Percentiles rank a stretch among this genome's conserved stretches.
phyloP scores from a whole-genome alignment of 805 yeast species.

The Cephaloascus albidus region DNA sequence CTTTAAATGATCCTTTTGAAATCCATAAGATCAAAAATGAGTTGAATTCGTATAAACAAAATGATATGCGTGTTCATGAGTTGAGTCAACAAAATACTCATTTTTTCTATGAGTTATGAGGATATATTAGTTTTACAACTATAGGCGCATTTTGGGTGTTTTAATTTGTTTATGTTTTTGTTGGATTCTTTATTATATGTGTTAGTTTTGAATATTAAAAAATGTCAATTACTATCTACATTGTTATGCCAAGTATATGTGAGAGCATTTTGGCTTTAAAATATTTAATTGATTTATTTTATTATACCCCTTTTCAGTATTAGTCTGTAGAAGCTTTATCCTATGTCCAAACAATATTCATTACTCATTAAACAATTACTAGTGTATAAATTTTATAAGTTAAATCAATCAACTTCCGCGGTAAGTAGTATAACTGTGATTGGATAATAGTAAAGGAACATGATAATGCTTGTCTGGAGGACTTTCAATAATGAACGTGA shows the following conservation, averaged over 20 bases:
- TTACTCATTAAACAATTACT: no score
- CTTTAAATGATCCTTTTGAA: slow-evolving; percentile 37
- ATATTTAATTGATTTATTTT: no score
- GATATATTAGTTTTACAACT: not conserved
- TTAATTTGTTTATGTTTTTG: no score
- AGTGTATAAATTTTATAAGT: no score
- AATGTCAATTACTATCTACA: no score
- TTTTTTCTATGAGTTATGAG: slow-evolving; percentile 34
- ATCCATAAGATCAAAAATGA: slow-evolving; percentile 54
- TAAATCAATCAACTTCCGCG: slow-evolving; percentile 53
- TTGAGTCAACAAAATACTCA: slow-evolving; percentile 55
- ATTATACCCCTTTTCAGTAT: no score
- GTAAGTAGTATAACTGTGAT: slow-evolving; percentile 85
- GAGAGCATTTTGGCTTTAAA: no score
- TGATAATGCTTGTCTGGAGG: slow-evolving; percentile 81
- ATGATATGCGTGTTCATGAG: slow-evolving; percentile 63
- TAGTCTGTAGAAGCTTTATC: no score
- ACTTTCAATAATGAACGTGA: slow-evolving; percentile 54
- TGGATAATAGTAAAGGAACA: slow-evolving; percentile 76
- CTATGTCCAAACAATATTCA: no score
- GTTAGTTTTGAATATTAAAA: no score
- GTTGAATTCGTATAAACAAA: slow-evolving; percentile 52
- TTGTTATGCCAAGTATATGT: no score
- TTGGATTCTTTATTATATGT: not conserved
- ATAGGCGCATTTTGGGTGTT: not conserved